Evolutionary conservation across 192 early-diverging fungal species (phyloP), one percentile per base, ranked within the genome.

Genomic region (Rhizoclosmatium sp.): DNA sequence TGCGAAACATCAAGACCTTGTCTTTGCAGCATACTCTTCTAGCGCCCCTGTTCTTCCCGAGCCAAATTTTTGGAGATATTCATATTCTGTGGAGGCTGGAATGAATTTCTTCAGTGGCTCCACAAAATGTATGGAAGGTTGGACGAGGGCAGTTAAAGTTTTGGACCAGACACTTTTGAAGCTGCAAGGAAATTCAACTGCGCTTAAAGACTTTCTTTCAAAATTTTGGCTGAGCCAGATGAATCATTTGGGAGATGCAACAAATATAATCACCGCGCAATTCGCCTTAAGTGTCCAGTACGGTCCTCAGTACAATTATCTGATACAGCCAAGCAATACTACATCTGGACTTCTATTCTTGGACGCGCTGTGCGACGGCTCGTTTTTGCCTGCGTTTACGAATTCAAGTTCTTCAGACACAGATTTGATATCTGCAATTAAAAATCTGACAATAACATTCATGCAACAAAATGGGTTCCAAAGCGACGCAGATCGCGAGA

Each of bases 41-140:
- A 76, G 75, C 41, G 75, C 75, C 4, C 75, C 75, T 23, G 75
- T 76, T 40, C 60, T 31, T 7, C 12, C 40, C 4, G 40, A 68
- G 44, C 4, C 14, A 54, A 51, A 76, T 47, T 76, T 76, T 42
- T 76, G 75, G 75, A 60, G 65, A 23, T 76, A 76, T 44, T 76
- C 75, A 23, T 76, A 66, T 61, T 61, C 75, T 21, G 75, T 76
- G 21, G 75, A 76, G 39, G 46, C 44, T 21, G 75, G 75, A 39
- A 67, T 67, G 75, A 66, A 39, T 23, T 58, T 41, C 48, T 76
- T 41, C 41, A 21, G 10, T 12, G 23, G 45, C 47, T 46, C 47
- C 14, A 5, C 2, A 39, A 44, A 60, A 12, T 76, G 75, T 47
- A 76, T 76, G 75, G 2, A 67, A 21, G 75, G 75, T 39, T 76